phyloP scores from a whole-genome alignment of 331 rosid genomes.

The Stylosanthes scabra region DNA sequence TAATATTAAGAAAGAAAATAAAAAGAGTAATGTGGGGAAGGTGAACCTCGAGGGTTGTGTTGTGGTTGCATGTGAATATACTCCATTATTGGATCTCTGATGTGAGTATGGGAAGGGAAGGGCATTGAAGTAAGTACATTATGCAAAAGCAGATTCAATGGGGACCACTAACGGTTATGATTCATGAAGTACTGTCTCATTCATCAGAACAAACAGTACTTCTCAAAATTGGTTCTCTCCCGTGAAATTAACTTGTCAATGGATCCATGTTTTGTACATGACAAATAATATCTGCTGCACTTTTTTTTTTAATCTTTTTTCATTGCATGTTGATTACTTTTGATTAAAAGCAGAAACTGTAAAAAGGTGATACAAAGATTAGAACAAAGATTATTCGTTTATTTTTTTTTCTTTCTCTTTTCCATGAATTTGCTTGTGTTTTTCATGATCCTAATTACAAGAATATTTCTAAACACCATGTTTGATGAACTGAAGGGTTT shows the following conservation, averaged over 20 bases:
- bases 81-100: conserved; percentile 27
- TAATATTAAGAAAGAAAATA: too few species aligned
- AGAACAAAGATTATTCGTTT: too few species aligned
- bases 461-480: conserved; percentile 4
- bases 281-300: too few species aligned
- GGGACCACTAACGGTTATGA: conserved; percentile 47
- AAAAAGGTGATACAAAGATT: too few species aligned
- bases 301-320: too few species aligned
- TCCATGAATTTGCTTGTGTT: not conserved
- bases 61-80: conserved; percentile 44
- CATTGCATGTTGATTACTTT: too few species aligned
- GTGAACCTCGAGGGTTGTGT: conserved; percentile 24
- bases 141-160: conserved; percentile 6
- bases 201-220: too few species aligned
- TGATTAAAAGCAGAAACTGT: too few species aligned
- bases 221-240: too few species aligned
- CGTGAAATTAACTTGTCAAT: too few species aligned
- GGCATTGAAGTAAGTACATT: conserved; percentile 16
- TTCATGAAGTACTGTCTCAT: not conserved
- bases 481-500: conserved; percentile 19
- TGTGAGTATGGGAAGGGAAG: conserved; percentile 15
- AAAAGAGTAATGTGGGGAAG: conserved; percentile 7
- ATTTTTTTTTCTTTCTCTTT: not conserved
- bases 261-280: too few species aligned
- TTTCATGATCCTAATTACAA: conserved; percentile 33